Evolutionary conservation across 305 asterid species (phyloP), one percentile per base, ranked within the genome.

Genomic region (Fraxinus floribunda): DNA sequence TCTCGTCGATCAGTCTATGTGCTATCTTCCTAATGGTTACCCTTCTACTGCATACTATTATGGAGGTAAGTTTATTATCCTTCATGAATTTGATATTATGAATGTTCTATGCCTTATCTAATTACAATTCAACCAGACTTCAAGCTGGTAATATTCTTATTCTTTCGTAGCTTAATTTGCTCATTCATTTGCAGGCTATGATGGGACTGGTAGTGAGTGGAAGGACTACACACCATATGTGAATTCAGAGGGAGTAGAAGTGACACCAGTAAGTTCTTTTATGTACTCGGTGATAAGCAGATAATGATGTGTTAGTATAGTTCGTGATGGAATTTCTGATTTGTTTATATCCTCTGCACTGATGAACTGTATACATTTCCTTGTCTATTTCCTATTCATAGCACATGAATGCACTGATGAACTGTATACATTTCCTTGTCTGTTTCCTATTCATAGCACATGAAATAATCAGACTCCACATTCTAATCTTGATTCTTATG

Each of bases 231-330:
- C 90, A 7, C 85, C 90, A 80, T 93, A 84, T 83, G 16, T 85
- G 82, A 89, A 85, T 83, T 85, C 81, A 11, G 95, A 91, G 7
- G 97, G 97, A 79, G 86, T 84, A 38, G 94, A 93, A 77, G 84
- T 91, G 83, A 70, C 88, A 70, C 80, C 89, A 16, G 94, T 90
- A 80, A 83, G 92, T 87, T 62, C 2, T 62, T 70, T 8, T 52
- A 20, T n/a, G 38, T 16, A 76, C 44, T 30, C 6, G 5, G 18
- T 34, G 30, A 41, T 49, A 32, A 15, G 38, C 39, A 10, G 29
- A 20, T 20, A 22, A 34, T 2, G 11, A 9, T 10, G 46, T 26
- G 20, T 26, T 11, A 46, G 4, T 78, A n/a, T 71, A 6, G 5
- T 4, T 32, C n/a, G 11, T 29, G 18, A 39, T 15, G 32, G 15